Evolutionary conservation across 768 basidiomycete species (phyloP), one percentile per base, ranked within the genome.

Genomic region (Chalciporus pseudorubinellus): DNA sequence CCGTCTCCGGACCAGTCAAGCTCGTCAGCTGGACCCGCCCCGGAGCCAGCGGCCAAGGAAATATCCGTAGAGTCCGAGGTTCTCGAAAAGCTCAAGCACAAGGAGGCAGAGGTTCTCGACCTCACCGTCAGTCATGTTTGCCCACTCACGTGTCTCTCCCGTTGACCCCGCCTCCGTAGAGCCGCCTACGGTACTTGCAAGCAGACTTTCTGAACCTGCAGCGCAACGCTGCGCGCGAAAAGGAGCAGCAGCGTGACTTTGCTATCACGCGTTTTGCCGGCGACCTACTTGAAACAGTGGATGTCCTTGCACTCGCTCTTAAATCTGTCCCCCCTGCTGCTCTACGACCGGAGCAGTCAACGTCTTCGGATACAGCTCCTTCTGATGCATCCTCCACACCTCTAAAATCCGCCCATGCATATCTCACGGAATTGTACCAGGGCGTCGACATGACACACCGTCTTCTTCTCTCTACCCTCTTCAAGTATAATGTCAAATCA

Each of bases 131-230:
- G 88, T 74, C 33, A 16, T 31, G 20, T n/a, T 1, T 9, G n/a
- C 21, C 48, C 26, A 47, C 21, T 22, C 24, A 46, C 39, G 31
- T 19, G 26, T 22, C 22, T 6, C 59, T 46, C 44, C 13, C 28
- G 49, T 51, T 56, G 43, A 58, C 28, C 38, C 12, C 33, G 3
- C 21, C n/a, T 6, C 51, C 34, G 18, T 69, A 97, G 95, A 79
- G 85, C 67, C 90, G 93, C 56, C 77, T 97, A 60, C 85, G 89
- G 42, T 97, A 98, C 67, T 77, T 91, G 51, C 88, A 94, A 66
- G 97, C 97, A 61, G 97, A 99, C 74, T 94, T 93, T 72, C 74
- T 95, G 39, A 99, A 98, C 70, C 78, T 97, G 39, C 93, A 95
- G 66, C 89, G 94, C 49, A 92, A 94, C 62, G 81, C 93, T 48